phyloP scores from a whole-genome alignment of 208 protist genomes.

The Wallacemonas rigidus region DNA sequence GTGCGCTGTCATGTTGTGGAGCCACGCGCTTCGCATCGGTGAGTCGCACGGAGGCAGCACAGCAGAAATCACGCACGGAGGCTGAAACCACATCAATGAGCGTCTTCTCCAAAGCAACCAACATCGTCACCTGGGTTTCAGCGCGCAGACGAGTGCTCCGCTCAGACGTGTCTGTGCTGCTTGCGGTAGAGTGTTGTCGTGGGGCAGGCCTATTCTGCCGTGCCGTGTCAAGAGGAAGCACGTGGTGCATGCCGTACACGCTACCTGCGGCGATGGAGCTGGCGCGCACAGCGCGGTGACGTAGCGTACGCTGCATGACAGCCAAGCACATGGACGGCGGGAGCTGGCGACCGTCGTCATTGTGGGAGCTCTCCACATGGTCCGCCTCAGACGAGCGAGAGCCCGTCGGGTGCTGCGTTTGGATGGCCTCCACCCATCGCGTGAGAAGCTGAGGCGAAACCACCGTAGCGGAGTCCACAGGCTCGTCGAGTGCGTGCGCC shows the following conservation, averaged over 20 bases:
- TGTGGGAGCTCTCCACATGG: neutral
- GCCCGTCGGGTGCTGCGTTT: neutral
- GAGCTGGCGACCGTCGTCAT: neutral
- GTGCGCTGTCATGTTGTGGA: neutral
- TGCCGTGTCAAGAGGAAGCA: neutral
- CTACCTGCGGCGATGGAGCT: neutral
- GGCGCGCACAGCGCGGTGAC: neutral
- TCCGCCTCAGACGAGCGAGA: too few relatives aligned
- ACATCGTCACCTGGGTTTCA: neutral
- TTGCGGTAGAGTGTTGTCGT: too few relatives aligned
- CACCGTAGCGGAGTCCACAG: neutral
- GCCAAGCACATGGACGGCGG: slow-evolving; percentile 7
- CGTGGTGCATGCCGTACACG: neutral
- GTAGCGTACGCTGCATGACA: slow-evolving; percentile 13
- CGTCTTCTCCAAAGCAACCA: neutral
- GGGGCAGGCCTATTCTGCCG: too few relatives aligned
- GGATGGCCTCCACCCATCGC: slow-evolving; percentile 21
- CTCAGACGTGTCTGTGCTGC: too few relatives aligned
- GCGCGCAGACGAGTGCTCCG: neutral
- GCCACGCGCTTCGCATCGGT: neutral
- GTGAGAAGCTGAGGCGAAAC: slow-evolving; percentile 12
- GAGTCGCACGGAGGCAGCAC: neutral
- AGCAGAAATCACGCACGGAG: neutral
- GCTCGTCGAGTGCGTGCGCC: too few relatives aligned
- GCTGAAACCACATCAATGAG: neutral